A percentile compares a stretch with the other conserved stretches of the same genome.
phyloP scores from a whole-genome alignment of 1,284 basidiomycete species.

The Xanthoconium separans region DNA sequence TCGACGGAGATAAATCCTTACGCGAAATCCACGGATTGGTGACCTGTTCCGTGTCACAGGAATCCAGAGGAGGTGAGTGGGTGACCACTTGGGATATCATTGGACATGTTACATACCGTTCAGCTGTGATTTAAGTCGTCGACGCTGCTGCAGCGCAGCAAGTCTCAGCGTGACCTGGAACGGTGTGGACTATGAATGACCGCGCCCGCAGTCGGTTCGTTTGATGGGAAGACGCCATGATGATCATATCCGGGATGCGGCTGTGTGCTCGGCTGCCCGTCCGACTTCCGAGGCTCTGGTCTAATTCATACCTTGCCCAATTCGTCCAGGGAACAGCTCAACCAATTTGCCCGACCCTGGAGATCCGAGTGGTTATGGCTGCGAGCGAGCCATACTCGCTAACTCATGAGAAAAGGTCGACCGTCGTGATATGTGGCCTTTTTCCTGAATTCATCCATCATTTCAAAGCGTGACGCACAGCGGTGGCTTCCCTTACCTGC shows the following conservation, averaged over 20 bases:
- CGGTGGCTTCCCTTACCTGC: no score
- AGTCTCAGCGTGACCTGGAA: not conserved
- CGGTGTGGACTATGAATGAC: not conserved
- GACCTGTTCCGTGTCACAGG: constrained; percentile 2
- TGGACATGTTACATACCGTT: not conserved
- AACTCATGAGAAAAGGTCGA: no score
- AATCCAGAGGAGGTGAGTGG: not conserved
- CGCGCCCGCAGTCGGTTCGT: constrained; percentile 14
- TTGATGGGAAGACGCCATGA: not conserved
- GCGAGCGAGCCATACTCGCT: no score
- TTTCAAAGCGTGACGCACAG: no score
- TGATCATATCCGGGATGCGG: no score
- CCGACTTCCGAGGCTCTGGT: no score
- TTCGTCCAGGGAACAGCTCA: no score
- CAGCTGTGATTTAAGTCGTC: constrained; percentile 10
- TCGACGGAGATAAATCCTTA: not conserved
- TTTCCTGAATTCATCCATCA: no score
- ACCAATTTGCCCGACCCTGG: no score
- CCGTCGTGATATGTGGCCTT: no score
- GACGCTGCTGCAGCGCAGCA: constrained; percentile 17
- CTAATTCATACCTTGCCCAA: no score
- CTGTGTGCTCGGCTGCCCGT: not conserved
- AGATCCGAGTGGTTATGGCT: no score
- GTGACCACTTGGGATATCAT: not conserved
- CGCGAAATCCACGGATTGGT: constrained; percentile 12